phyloP scores from a whole-genome alignment of 768 basidiomycete genomes.

The Auricularia heimuer region DNA sequence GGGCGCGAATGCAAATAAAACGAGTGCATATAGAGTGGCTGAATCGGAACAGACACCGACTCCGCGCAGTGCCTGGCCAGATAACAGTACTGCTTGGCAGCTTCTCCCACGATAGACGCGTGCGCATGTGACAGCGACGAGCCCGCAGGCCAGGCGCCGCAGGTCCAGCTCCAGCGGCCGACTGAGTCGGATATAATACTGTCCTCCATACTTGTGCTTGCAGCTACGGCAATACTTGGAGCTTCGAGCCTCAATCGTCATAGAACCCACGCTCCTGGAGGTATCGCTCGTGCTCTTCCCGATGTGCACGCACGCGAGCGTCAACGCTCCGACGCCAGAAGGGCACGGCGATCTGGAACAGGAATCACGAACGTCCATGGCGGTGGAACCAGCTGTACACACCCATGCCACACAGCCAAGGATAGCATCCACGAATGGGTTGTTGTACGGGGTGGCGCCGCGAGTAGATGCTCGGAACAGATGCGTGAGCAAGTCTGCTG shows the following conservation, averaged over 20 bases:
- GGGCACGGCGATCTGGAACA: constrained; percentile 37
- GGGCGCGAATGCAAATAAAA: too few species aligned
- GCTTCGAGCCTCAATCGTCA: neutral
- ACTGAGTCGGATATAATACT: too few species aligned
- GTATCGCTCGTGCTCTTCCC: constrained; percentile 37
- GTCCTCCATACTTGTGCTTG: too few species aligned
- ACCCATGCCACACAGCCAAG: constrained; percentile 35
- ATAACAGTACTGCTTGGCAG: too few species aligned
- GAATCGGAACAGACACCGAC: too few species aligned
- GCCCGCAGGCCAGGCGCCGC: too few species aligned
- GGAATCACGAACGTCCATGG: neutral
- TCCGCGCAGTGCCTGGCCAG: too few species aligned
- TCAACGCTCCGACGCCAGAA: constrained; percentile 45
- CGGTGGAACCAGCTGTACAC: constrained; percentile 10
- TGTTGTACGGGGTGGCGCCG: constrained; percentile 52
- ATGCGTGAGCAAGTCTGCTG: constrained; percentile 55
- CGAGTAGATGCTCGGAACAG: constrained; percentile 63
- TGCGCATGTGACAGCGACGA: too few species aligned
- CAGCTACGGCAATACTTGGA: neutral
- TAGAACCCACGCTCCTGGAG: constrained; percentile 36
- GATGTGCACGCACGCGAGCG: constrained; percentile 34
- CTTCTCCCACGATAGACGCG: too few species aligned
- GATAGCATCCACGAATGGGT: constrained; percentile 43
- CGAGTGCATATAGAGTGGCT: too few species aligned
- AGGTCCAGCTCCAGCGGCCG: too few species aligned